These are phyloP conservation scores for Penicillium soppii DNA, from an alignment of 495 filamentous ascomycete species.

Conservation along the genomic window DNA sequence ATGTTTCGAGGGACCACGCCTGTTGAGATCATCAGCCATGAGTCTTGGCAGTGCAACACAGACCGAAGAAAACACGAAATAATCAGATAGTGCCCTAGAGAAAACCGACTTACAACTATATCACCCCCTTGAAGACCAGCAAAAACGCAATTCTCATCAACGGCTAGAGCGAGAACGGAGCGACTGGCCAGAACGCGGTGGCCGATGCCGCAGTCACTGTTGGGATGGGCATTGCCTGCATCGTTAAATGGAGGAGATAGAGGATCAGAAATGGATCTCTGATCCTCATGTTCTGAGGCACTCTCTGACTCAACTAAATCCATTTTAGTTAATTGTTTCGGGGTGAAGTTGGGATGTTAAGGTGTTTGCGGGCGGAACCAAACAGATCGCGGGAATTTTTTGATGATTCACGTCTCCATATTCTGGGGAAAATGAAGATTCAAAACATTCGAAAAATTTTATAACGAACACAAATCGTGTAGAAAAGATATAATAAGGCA, in stretches of 20 bases:
- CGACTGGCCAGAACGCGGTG: constrained; percentile 47
- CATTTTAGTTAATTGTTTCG: constrained; percentile 23
- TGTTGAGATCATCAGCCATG: constrained; percentile 23
- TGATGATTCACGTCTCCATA: background rate
- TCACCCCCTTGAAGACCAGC: constrained; percentile 91
- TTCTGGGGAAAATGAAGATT: background rate
- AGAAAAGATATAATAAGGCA: constrained; percentile 15
- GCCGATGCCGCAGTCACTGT: constrained; percentile 42
- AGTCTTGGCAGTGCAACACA: background rate
- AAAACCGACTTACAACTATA: constrained; percentile 61
- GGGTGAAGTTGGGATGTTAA: constrained; percentile 17
- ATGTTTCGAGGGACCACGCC: constrained; percentile 86
- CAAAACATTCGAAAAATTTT: background rate
- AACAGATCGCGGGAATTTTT: background rate
- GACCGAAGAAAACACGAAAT: background rate
- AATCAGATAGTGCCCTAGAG: too few species aligned
- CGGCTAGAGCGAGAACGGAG: constrained; percentile 47
- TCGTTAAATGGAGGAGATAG: too few species aligned
- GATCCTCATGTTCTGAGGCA: constrained; percentile 40
- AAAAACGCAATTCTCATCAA: constrained; percentile 52
- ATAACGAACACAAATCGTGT: background rate
- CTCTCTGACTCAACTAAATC: constrained; percentile 41
- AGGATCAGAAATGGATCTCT: constrained; percentile 43
- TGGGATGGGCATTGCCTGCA: constrained; percentile 14
- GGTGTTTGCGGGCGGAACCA: constrained; percentile 1